phyloP scores from a whole-genome alignment of 2,329 filamentous ascomycete genomes.

The Colletotrichum limetticola region DNA sequence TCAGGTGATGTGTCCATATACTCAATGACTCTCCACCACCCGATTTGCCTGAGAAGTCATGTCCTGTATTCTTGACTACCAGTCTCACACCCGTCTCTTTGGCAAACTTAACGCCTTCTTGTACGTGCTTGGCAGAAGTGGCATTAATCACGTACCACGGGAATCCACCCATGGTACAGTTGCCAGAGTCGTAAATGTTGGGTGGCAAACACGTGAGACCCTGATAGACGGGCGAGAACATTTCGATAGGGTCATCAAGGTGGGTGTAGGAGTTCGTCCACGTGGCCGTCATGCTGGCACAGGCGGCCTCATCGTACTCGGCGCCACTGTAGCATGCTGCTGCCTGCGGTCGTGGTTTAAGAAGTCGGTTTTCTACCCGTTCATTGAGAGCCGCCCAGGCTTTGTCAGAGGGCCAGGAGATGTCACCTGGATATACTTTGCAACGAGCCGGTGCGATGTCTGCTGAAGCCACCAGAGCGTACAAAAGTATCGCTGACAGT shows the following conservation, averaged over 20 bases:
- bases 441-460: not conserved
- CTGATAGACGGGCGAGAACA: slow-evolving; percentile 22
- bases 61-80: slow-evolving; percentile 25
- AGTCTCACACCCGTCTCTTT: slow-evolving; percentile 17
- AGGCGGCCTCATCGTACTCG: slow-evolving; percentile 4
- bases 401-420: slow-evolving; percentile 5
- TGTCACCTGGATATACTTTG: slow-evolving; percentile 14
- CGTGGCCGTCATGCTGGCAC: slow-evolving; percentile 5
- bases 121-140: not conserved
- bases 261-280: slow-evolving; percentile 22
- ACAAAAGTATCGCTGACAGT: not conserved
- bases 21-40: slow-evolving; percentile 16
- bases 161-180: slow-evolving; percentile 27
- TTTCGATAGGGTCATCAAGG: slow-evolving; percentile 20
- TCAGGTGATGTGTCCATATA: slow-evolving; percentile 24
- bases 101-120: slow-evolving; percentile 22
- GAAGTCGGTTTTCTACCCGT: slow-evolving; percentile 4
- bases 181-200: slow-evolving; percentile 17
- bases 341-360: slow-evolving; percentile 15
- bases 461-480: not conserved
- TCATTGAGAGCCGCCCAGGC: slow-evolving; percentile 1
- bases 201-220: slow-evolving; percentile 24
- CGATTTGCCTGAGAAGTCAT: slow-evolving; percentile 21
- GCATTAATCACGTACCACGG: slow-evolving; percentile 25
- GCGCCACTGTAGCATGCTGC: slow-evolving; percentile 19